These are phyloP conservation scores for Heteromeles arbutifolia DNA, from an alignment of 306 rosid species.

Conservation along the genomic window DNA sequence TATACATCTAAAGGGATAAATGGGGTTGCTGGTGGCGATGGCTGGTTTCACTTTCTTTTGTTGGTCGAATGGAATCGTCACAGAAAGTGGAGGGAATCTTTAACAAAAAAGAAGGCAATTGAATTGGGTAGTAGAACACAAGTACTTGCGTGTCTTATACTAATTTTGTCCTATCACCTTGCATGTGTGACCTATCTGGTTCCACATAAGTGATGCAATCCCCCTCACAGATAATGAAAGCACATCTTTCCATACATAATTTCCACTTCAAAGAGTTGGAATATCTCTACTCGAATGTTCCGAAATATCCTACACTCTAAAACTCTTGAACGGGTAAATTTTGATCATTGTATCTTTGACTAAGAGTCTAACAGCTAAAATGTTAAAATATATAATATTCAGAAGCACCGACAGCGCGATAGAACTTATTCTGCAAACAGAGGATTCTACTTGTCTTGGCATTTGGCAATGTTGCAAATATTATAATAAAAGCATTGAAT, in stretches of 20 bases:
- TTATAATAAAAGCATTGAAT: neutral
- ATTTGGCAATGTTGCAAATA: neutral
- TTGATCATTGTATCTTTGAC: no score
- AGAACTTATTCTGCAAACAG: neutral
- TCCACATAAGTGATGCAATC: conserved; percentile 24
- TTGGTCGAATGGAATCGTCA: conserved; percentile 5
- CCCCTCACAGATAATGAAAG: conserved; percentile 17
- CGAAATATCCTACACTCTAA: no score
- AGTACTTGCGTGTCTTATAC: neutral
- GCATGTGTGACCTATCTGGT: conserved; percentile 35
- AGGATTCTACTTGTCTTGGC: neutral
- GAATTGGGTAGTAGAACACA: neutral
- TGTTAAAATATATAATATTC: no score
- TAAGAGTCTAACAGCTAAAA: no score
- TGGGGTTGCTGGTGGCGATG: neutral
- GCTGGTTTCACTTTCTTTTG: conserved; percentile 10
- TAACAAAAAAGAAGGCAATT: neutral
- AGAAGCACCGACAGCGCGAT: no score
- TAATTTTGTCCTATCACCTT: conserved; percentile 27
- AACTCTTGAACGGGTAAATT: no score
- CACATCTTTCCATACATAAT: neutral
- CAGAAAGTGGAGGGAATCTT: conserved; percentile 6
- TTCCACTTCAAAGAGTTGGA: neutral
- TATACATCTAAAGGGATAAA: neutral
- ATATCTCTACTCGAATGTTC: neutral